phyloP scores from a whole-genome alignment of 257 asterid genomes.

The Ilex aquifolium region DNA sequence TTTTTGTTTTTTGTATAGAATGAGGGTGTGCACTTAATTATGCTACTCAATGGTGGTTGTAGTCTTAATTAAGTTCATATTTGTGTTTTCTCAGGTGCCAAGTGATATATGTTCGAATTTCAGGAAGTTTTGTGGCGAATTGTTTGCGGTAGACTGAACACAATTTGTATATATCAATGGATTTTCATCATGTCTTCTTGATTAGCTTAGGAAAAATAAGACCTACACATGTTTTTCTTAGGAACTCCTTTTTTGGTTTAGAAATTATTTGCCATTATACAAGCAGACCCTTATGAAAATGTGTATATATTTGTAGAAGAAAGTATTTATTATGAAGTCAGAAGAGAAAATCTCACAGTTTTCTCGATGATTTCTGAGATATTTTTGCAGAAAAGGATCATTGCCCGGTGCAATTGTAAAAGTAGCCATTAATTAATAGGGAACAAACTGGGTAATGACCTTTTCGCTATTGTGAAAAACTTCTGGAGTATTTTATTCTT shows the following conservation, averaged over 20 bases:
- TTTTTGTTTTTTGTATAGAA: background rate
- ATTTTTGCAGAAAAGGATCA: too few species aligned
- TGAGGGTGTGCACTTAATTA: background rate
- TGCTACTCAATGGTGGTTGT: conserved; percentile 1
- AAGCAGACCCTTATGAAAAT: too few species aligned
- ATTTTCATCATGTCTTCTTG: background rate
- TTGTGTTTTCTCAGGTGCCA: conserved; percentile 29
- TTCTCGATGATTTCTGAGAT: too few species aligned
- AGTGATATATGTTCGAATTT: conserved; percentile 42
- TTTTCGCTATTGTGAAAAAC: background rate
- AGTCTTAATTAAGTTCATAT: conserved; percentile 3
- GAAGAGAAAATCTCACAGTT: too few species aligned
- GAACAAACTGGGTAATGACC: background rate
- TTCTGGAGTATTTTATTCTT: too few species aligned
- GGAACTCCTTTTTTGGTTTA: background rate
- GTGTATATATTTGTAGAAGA: too few species aligned
- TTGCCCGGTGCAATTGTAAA: too few species aligned
- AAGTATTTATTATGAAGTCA: too few species aligned
- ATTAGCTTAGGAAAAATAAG: background rate
- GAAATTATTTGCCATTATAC: too few species aligned
- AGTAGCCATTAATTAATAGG: too few species aligned
- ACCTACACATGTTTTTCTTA: background rate
- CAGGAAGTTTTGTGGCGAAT: conserved; percentile 53
- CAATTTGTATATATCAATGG: background rate
- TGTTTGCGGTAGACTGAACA: conserved; percentile 40